Conservation (phyloP, 805 yeast species). For the Lipomyces oligophaga region DNA sequence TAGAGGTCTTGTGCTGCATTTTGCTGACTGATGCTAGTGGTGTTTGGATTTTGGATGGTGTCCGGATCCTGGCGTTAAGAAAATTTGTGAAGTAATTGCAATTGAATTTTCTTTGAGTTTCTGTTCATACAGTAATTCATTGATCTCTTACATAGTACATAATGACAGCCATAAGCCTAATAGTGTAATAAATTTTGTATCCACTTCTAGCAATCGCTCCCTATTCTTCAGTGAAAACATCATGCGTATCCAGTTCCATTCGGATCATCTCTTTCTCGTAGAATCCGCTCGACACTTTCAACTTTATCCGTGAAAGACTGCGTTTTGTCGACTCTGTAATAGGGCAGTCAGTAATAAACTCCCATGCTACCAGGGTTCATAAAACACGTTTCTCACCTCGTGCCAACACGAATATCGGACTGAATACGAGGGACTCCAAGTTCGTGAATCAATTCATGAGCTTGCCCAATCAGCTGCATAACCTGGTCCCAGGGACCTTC, state of each 20-base stretch:
- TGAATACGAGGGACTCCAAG: conserved; percentile 76
- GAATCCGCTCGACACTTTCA: conserved; percentile 22
- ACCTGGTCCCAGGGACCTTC: conserved; percentile 93
- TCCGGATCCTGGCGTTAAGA: too few relatives aligned
- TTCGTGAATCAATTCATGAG: conserved; percentile 69
- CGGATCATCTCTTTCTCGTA: too few relatives aligned
- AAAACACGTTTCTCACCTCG: conserved; percentile 41
- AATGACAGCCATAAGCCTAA: neutral
- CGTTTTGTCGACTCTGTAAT: conserved; percentile 22
- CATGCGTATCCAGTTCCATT: too few relatives aligned
- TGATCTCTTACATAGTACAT: too few relatives aligned
- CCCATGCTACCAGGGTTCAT: neutral
- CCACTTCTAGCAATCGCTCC: conserved; percentile 4
- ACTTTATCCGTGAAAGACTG: conserved; percentile 29
- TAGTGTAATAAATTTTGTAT: neutral
- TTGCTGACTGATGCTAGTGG: too few relatives aligned
- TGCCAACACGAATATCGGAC: conserved; percentile 81
- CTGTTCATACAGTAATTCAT: too few relatives aligned
- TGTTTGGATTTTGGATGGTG: too few relatives aligned
- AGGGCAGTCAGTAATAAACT: neutral
- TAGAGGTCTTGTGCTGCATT: neutral
- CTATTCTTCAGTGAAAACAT: too few relatives aligned
- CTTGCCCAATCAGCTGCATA: conserved; percentile 67
- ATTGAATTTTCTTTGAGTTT: too few relatives aligned
- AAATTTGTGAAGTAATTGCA: too few relatives aligned